These are phyloP conservation scores for Ampelomyces quisqualis DNA, from an alignment of 2,329 filamentous ascomycete species.

Conservation along the genomic window DNA sequence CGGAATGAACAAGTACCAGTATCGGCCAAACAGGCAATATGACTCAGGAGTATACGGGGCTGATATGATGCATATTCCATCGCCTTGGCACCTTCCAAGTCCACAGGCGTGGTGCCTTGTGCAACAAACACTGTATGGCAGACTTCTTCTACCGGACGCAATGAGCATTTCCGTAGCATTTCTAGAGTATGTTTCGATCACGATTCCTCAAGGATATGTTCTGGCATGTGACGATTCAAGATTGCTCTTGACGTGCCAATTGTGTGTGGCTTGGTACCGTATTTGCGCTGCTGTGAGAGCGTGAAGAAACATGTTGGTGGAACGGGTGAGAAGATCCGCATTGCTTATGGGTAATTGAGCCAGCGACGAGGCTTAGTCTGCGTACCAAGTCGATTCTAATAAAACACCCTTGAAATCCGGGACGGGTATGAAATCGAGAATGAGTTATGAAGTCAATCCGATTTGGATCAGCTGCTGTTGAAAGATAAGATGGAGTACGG, in stretches of 20 bases:
- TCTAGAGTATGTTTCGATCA: too few species aligned
- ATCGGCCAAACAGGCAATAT: background rate
- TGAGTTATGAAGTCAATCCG: background rate
- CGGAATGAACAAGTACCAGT: background rate
- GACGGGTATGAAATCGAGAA: background rate
- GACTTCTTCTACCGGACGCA: too few species aligned
- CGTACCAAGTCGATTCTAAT: background rate
- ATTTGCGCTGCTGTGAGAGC: too few species aligned
- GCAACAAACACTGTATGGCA: too few species aligned
- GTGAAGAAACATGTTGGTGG: too few species aligned
- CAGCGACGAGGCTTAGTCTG: background rate
- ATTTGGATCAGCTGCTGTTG: background rate
- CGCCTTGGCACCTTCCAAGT: background rate
- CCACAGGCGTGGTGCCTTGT: too few species aligned
- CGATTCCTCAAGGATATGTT: too few species aligned
- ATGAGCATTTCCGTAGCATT: too few species aligned
- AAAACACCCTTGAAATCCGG: background rate
- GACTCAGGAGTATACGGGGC: background rate
- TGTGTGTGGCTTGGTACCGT: too few species aligned
- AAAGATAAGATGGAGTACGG: too few species aligned
- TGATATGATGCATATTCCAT: background rate
- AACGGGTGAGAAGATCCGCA: background rate
- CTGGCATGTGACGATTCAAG: too few species aligned
- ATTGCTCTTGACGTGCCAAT: too few species aligned
- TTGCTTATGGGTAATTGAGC: background rate